Conservation (phyloP, 1,284 basidiomycete species). For the Fistulina hepatica region DNA sequence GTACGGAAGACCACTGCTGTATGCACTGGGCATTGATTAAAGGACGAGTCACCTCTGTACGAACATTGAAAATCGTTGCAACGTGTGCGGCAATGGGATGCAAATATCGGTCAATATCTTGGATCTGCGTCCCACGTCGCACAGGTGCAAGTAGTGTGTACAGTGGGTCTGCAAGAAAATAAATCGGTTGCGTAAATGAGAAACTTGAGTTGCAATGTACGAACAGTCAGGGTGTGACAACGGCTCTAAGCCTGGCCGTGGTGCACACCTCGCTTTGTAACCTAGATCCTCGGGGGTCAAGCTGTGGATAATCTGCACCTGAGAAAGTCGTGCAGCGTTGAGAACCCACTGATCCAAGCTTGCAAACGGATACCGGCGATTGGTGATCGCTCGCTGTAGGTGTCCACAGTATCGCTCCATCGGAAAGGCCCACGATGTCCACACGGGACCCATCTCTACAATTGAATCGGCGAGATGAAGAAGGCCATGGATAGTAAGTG, state of each 20-base stretch:
- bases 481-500: conserved; percentile 14
- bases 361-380: conserved; percentile 21
- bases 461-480: conserved; percentile 14
- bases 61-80: conserved; percentile 8
- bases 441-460: conserved; percentile 25
- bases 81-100: not conserved
- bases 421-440: conserved; percentile 34
- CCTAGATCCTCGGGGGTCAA: too few species aligned
- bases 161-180: conserved; percentile 7
- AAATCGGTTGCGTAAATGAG: not conserved
- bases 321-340: conserved; percentile 19
- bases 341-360: conserved; percentile 20
- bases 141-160: conserved; percentile 11
- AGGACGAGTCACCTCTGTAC: not conserved
- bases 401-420: conserved; percentile 27
- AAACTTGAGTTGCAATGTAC: conserved; percentile 1
- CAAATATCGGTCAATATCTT: not conserved
- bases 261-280: conserved; percentile 14
- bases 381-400: conserved; percentile 19
- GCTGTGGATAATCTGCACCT: conserved; percentile 21
- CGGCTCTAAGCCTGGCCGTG: conserved; percentile 1
- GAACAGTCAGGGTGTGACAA: conserved; percentile 7
- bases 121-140: not conserved
- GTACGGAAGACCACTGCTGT: conserved; percentile 21
- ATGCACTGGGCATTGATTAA: conserved; percentile 7